Evolutionary conservation across 331 rosid species (phyloP).

Genomic region (Quercus lobata): DNA sequence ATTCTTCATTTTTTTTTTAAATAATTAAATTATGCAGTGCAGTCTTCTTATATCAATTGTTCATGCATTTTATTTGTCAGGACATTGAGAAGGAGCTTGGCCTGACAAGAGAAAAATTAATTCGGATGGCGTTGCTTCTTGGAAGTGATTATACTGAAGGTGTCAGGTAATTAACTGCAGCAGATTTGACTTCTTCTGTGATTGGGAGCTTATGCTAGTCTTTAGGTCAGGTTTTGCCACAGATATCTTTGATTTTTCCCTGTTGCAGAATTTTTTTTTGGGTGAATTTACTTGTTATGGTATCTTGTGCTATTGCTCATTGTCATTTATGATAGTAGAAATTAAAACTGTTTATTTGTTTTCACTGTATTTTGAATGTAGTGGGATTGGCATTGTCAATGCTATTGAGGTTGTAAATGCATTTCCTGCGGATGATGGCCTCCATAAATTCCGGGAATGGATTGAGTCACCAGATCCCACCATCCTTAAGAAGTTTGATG

Average conservation of each 20-base stretch:
- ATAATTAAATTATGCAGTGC: background rate
- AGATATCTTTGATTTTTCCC: background rate
- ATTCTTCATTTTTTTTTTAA: background rate
- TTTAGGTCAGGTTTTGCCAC: conserved; percentile 2
- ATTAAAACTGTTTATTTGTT: background rate
- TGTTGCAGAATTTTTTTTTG: background rate
- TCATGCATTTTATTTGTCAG: conserved; percentile 32
- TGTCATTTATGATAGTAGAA: background rate
- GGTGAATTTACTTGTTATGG: background rate
- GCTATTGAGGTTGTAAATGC: conserved; percentile 93
- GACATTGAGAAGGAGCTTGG: conserved; percentile 95
- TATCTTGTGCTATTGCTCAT: background rate
- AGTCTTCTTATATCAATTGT: background rate
- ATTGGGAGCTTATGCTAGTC: conserved; percentile 23
- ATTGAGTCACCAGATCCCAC: conserved; percentile 97
- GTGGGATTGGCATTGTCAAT: conserved; percentile 98
- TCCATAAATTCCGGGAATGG: conserved; percentile 76
- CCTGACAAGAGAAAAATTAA: conserved; percentile 64
- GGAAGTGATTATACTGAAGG: conserved; percentile 99
- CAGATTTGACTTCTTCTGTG: background rate
- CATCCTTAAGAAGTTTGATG: conserved; percentile 63
- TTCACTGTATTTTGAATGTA: conserved; percentile 28
- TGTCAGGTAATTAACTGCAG: conserved; percentile 54
- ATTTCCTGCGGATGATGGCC: conserved; percentile 91
- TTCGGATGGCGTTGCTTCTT: conserved; percentile 85